phyloP scores from a whole-genome alignment of 495 filamentous ascomycete species.

The Neurospora sp. region DNA sequence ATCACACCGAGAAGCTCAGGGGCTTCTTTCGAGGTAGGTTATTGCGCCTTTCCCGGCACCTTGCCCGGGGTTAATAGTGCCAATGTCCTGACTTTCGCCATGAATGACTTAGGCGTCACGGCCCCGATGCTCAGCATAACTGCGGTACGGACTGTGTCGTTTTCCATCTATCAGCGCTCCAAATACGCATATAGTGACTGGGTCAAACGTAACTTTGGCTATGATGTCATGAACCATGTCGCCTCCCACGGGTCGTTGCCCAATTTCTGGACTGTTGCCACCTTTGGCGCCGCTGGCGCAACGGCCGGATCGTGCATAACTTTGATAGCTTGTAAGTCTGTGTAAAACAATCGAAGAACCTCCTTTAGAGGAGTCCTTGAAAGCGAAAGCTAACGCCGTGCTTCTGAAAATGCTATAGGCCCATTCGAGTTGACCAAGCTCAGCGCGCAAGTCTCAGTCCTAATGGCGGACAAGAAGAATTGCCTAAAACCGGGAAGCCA shows the following conservation, averaged over 20 bases:
- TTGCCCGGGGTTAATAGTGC: background rate
- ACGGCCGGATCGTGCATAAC: slow-evolving; percentile 73
- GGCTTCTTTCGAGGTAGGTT: slow-evolving; percentile 69
- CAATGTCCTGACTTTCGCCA: background rate
- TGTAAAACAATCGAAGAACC: background rate
- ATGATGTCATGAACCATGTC: slow-evolving; percentile 60
- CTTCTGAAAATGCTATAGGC: slow-evolving; percentile 37
- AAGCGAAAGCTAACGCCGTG: background rate
- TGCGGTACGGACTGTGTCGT: slow-evolving; percentile 81
- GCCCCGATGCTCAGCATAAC: slow-evolving; percentile 83
- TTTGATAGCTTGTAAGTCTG: slow-evolving; percentile 68
- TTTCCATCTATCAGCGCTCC: slow-evolving; percentile 79
- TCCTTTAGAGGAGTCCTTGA: background rate
- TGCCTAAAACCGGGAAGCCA: slow-evolving; percentile 39
- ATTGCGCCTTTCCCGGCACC: background rate
- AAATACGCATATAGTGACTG: slow-evolving; percentile 66
- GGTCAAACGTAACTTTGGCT: slow-evolving; percentile 53
- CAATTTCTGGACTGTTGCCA: slow-evolving; percentile 56
- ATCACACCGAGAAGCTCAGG: slow-evolving; percentile 57
- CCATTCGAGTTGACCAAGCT: slow-evolving; percentile 92
- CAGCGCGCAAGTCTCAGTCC: slow-evolving; percentile 79
- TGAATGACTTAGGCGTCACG: slow-evolving; percentile 47
- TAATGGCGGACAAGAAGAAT: slow-evolving; percentile 62
- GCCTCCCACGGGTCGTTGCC: slow-evolving; percentile 61
- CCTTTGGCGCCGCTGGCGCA: slow-evolving; percentile 69